These are phyloP conservation scores for Rhizopogon sp. DNA, from an alignment of 768 basidiomycete genomes.

Conservation along the genomic window DNA sequence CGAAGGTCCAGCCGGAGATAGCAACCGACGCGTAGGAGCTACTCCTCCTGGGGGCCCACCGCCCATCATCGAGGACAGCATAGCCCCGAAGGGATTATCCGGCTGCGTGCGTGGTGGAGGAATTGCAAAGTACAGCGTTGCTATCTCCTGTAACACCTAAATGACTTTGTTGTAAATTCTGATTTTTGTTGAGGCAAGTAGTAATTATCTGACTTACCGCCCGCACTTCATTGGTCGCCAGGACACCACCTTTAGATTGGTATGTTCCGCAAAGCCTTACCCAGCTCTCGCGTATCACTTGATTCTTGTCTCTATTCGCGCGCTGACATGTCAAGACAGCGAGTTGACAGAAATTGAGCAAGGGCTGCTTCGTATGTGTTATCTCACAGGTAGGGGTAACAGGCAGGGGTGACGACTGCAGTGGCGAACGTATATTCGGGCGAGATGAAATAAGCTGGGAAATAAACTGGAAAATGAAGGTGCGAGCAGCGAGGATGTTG, in stretches of 20 bases:
- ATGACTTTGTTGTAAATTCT: neutral
- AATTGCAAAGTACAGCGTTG: constrained; percentile 79
- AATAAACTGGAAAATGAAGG: constrained; percentile 83
- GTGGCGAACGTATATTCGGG: constrained; percentile 35
- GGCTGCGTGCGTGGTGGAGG: constrained; percentile 68
- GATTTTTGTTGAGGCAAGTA: neutral
- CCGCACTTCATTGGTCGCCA: constrained; percentile 59
- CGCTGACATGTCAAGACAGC: constrained; percentile 87
- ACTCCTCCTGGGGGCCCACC: constrained; percentile 41
- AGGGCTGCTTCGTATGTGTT: constrained; percentile 64
- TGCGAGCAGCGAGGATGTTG: constrained; percentile 87
- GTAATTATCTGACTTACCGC: constrained; percentile 39
- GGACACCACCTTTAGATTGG: constrained; percentile 60
- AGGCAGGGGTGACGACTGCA: constrained; percentile 39
- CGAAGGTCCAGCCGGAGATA: constrained; percentile 24
- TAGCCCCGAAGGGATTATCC: constrained; percentile 81
- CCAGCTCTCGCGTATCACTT: constrained; percentile 77
- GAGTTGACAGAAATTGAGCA: constrained; percentile 88
- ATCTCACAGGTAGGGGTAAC: constrained; percentile 54
- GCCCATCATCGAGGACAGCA: constrained; percentile 87
- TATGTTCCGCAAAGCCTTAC: constrained; percentile 81
- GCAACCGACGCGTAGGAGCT: constrained; percentile 19
- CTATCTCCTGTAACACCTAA: constrained; percentile 67
- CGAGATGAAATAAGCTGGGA: constrained; percentile 51
- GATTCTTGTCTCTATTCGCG: constrained; percentile 74